Evolutionary conservation across 139 green algal species (phyloP).

Genomic region (Monoraphidium neglectum): DNA sequence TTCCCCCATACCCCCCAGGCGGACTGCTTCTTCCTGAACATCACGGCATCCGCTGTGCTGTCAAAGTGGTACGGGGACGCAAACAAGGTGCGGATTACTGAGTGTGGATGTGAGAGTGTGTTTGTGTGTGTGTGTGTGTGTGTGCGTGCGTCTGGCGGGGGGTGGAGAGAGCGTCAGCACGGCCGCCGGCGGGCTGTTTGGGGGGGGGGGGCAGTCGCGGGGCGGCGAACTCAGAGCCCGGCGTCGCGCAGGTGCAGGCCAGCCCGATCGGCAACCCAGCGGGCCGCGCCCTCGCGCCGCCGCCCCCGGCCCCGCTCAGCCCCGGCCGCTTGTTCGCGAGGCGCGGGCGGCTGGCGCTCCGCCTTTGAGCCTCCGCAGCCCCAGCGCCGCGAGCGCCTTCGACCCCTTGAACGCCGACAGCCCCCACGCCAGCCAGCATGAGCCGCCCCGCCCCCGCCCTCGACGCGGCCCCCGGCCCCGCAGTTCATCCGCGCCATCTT

Average conservation of each 20-base stretch:
- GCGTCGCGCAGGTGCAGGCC: too few species aligned
- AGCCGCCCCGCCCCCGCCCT: background rate
- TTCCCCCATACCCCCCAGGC: constrained; percentile 67
- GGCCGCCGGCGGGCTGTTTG: background rate
- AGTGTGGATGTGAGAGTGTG: constrained; percentile 19
- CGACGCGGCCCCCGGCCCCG: constrained; percentile 23
- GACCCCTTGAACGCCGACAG: too few species aligned
- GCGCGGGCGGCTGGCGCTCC: too few species aligned
- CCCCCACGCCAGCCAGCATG: too few species aligned
- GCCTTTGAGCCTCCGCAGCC: too few species aligned
- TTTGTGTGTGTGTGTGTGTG: background rate
- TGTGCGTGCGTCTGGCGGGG: too few species aligned
- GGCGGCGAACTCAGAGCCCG: background rate
- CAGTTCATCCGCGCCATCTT: constrained; percentile 63
- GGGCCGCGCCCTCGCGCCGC: background rate
- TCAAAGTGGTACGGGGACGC: constrained; percentile 97
- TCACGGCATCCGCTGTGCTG: constrained; percentile 82
- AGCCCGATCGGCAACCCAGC: too few species aligned
- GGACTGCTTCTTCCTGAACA: constrained; percentile 92
- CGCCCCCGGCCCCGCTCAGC: background rate
- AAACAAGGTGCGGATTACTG: too few species aligned
- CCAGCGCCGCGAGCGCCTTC: too few species aligned
- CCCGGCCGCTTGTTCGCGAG: background rate
- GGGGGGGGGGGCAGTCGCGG: too few species aligned
- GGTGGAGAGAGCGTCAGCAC: background rate